These are phyloP conservation scores for Penicillium sp. DNA, from an alignment of 2,329 filamentous ascomycete species.

Conservation along the genomic window DNA sequence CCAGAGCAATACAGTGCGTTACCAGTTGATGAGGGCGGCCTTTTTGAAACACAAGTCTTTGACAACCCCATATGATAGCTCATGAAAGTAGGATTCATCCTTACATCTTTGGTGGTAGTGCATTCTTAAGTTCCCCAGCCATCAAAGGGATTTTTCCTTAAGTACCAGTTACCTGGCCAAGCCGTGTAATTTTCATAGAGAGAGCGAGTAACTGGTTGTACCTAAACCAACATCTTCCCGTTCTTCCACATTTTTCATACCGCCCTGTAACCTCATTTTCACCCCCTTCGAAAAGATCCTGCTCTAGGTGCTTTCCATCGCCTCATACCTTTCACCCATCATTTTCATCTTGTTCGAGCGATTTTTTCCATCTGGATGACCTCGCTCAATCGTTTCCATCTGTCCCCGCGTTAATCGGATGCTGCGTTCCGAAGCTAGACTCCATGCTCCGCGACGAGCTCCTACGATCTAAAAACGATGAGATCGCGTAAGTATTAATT, in stretches of 20 bases:
- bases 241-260: conserved; percentile 16
- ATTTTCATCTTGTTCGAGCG: conserved; percentile 46
- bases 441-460: conserved; percentile 52
- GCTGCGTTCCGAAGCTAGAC: conserved; percentile 49
- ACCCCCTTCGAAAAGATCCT: conserved; percentile 20
- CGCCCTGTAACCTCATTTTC: conserved; percentile 15
- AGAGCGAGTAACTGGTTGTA: conserved; percentile 13
- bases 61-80: neutral
- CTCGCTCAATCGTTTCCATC: conserved; percentile 38
- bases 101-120: neutral
- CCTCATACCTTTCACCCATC: conserved; percentile 41
- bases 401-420: conserved; percentile 52
- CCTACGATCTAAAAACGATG: conserved; percentile 51
- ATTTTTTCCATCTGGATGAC: conserved; percentile 47
- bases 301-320: conserved; percentile 29
- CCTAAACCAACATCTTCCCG: conserved; percentile 12
- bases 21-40: conserved; percentile 7
- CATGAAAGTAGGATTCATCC: neutral
- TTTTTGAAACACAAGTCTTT: conserved; percentile 1
- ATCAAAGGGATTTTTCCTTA: neutral
- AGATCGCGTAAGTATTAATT: conserved; percentile 51
- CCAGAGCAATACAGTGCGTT: conserved; percentile 12
- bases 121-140: too few species aligned
- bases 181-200: conserved; percentile 11
- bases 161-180: conserved; percentile 12